Base-by-base conservation (phyloP, 2,329 filamentous ascomycete genomes). In the Neofusicoccum ribis region DNA sequence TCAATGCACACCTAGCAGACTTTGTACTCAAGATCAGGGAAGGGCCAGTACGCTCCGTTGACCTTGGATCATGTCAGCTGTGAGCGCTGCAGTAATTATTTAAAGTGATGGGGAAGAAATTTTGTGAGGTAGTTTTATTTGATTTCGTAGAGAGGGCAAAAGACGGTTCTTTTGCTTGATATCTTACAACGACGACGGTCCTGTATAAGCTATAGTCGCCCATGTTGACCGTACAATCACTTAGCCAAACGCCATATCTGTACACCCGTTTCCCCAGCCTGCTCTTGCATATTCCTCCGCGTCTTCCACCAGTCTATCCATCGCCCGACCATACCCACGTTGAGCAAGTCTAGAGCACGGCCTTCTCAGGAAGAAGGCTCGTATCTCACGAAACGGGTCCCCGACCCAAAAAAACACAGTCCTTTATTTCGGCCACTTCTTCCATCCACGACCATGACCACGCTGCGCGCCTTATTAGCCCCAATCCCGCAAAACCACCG, bases 381-480 rank as follows among this genome's bases (percentile, higher is more conserved):
- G 6, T 5, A 6, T 15, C 12, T 11, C n/a, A 6, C 58, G 23
- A n/a, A 8, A 23, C 7, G 20, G 14, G 7, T n/a, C 14, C 46
- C 46, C 12, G 4, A 34, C 17, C 46, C 17, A 51, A 17, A 9
- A 9, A 15, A 20, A 1, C 7, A 43, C 9, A 41, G 12, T 34
- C 43, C n/a, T 52, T 79, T 73, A 81, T 77, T 84, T 89, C 70
- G 89, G 89, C 84, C 86, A 91, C 76, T 90, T 89, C 82, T 88
- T 90, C 88, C 88, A 91, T 50, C 89, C 88, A 76, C 88, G 82
- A 72, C 89, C 89, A 77, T 91, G 89, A 69, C 89, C 89, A 81
- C 83, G 84, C 85, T 89, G 73, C 71, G 68, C 31, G 64, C 67
- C 60, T 34, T 20, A 72, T 82, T 77, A 84, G 79, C 71, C 66